A percentile compares a stretch with the other conserved stretches of the same genome.
phyloP scores from a whole-genome alignment of 2,329 filamentous ascomycete species.

The Aspergillus thermomutatus region DNA sequence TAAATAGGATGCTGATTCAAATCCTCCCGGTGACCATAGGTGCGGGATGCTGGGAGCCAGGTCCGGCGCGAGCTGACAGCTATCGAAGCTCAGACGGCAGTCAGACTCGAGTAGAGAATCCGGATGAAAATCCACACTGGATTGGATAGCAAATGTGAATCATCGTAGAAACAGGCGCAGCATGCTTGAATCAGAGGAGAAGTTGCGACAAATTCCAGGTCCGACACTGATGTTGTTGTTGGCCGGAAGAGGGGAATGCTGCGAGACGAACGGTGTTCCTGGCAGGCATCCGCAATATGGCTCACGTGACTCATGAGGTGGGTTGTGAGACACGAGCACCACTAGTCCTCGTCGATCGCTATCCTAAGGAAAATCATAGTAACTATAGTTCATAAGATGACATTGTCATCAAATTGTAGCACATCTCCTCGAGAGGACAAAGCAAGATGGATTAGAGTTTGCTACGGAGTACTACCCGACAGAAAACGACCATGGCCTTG shows the following conservation, averaged over 20 bases:
- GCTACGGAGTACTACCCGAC: neutral
- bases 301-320: conserved; percentile 12
- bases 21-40: neutral
- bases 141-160: conserved; percentile 15
- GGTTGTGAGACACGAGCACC: neutral
- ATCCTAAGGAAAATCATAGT: too few species aligned
- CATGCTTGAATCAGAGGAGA: conserved; percentile 18
- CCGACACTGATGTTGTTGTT: neutral
- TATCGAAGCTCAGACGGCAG: conserved; percentile 17
- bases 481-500: neutral
- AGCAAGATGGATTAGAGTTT: neutral
- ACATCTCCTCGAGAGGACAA: neutral
- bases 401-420: neutral
- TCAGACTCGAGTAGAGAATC: conserved; percentile 17
- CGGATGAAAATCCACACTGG: conserved; percentile 21
- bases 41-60: conserved; percentile 9
- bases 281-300: conserved; percentile 8
- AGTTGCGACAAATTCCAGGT: conserved; percentile 13
- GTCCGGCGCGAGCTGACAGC: conserved; percentile 21
- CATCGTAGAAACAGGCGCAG: conserved; percentile 27
- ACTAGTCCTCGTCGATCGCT: neutral
- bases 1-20: neutral
- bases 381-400: neutral
- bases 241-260: conserved; percentile 2
- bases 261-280: conserved; percentile 7